Base-by-base conservation (phyloP, 108 stramenopile genomes). In the Fragilariopsis cylindrus region DNA sequence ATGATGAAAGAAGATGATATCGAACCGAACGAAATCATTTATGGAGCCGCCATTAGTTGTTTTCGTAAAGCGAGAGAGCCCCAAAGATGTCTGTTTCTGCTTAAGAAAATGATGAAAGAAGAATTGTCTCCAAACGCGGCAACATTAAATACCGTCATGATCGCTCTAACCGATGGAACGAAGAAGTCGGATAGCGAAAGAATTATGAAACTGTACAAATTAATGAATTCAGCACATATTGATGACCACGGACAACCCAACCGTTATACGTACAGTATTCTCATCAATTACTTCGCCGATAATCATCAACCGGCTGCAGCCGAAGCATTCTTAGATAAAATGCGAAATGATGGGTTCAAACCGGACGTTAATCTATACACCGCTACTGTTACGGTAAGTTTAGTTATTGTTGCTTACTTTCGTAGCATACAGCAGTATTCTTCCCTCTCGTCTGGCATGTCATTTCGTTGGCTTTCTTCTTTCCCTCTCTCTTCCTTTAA, bases 321-420 rank as follows among this genome's bases (percentile, higher is more conserved):
- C n/a, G 88, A 91, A 70, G 74, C 83, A 9, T 82, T 91, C 16
- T 75, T 94, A 46, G 49, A 65, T n/a, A 77, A 76, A 39, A 94
- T 94, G 93, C 84, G 83, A n/a, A 70, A 81, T 63, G 88, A 75
- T 68, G 90, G 89, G 2, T 86, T 87, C 68, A 69, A 76, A 43
- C 93, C 90, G 0, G 90, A 94, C 49, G 93, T 94, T 5, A 89
- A 94, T 67, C 74, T 94, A 39, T 91, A 83, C 76, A 91, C 93
- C 16, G 56, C 81, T 19, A 88, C 88, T 13, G 90, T 94, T n/a
- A 69, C 90, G 21, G 30, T 30, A 30, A 30, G 30, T 30, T 30
- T 30, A 30, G 30, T 30, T 30, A 30, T 30, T 30, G 30, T 30
- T 30, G 30, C 30, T 30, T 30, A 30, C 30, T 30, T 30, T 30